Percentiles rank a stretch among this genome's conserved stretches.
These are phyloP conservation scores for Rhizopus microsporus DNA, from an alignment of 371 early-diverging fungal genomes.

Conservation along the genomic window DNA sequence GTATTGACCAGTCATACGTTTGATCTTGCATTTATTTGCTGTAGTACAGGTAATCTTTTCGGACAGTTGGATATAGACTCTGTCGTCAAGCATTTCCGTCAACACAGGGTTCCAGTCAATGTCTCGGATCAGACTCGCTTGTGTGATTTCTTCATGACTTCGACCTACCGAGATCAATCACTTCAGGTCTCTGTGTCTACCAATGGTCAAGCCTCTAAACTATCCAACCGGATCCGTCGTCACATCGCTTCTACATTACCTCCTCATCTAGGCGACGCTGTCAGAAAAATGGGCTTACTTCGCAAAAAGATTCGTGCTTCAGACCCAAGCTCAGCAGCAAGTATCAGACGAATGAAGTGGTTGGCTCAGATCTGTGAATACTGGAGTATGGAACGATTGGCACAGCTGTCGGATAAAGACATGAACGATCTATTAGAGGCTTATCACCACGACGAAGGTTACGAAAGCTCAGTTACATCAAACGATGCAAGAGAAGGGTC, in stretches of 20 bases:
- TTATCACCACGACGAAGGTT: conserved; percentile 67
- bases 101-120: conserved; percentile 68
- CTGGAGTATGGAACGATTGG: conserved; percentile 68
- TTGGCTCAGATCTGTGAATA: conserved; percentile 74
- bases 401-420: conserved; percentile 58
- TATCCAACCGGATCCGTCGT: conserved; percentile 70
- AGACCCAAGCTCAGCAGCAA: conserved; percentile 56
- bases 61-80: conserved; percentile 1
- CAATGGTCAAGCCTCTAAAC: conserved; percentile 76
- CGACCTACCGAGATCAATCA: conserved; percentile 70
- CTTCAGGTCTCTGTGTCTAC: conserved; percentile 81
- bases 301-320: conserved; percentile 56
- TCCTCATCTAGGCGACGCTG: conserved; percentile 60
- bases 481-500: conserved; percentile 15
- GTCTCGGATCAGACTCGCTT: conserved; percentile 76
- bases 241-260: conserved; percentile 61
- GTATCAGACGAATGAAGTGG: conserved; percentile 71
- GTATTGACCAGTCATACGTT: conserved; percentile 14
- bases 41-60: neutral
- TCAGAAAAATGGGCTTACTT: conserved; percentile 62
- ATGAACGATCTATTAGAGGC: conserved; percentile 63
- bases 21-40: conserved; percentile 43
- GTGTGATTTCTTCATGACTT: conserved; percentile 84
- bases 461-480: conserved; percentile 36
- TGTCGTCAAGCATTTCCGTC: conserved; percentile 56